Evolutionary conservation across 768 basidiomycete genomes (phyloP).

Genomic region (Leccinum boreale): DNA sequence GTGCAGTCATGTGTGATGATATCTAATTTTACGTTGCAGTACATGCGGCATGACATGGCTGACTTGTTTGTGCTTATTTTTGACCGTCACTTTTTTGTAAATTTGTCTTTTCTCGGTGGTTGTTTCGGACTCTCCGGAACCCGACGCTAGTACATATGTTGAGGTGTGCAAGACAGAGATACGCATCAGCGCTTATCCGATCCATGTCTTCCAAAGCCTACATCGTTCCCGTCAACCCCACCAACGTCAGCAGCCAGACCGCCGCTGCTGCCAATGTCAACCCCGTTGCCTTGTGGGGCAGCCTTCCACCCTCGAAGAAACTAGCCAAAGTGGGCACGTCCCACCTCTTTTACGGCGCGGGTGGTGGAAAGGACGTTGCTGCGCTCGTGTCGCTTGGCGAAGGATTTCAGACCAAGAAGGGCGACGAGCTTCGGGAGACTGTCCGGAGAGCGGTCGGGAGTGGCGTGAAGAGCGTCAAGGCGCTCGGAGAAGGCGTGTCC

Average conservation of each 20-base stretch:
- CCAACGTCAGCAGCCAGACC: slow-evolving; percentile 25
- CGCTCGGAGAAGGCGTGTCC: slow-evolving; percentile 55
- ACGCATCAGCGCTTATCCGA: slow-evolving; percentile 22
- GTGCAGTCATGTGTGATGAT: neutral
- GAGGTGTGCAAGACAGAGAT: slow-evolving; percentile 17
- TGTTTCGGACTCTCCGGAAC: slow-evolving; percentile 15
- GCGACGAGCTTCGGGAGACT: slow-evolving; percentile 53
- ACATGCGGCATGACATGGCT: neutral
- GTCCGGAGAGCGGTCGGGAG: slow-evolving; percentile 70
- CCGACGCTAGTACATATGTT: slow-evolving; percentile 25
- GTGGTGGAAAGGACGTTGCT: slow-evolving; percentile 41
- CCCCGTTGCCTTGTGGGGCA: slow-evolving; percentile 50
- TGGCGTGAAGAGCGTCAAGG: slow-evolving; percentile 67
- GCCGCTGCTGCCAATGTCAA: slow-evolving; percentile 37
- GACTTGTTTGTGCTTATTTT: neutral
- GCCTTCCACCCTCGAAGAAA: slow-evolving; percentile 46
- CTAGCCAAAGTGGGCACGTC: slow-evolving; percentile 60
- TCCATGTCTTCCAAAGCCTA: slow-evolving; percentile 55
- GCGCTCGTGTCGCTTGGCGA: slow-evolving; percentile 60
- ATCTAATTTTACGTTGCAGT: no score
- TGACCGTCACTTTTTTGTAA: neutral
- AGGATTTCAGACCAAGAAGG: slow-evolving; percentile 44
- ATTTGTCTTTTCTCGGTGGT: neutral
- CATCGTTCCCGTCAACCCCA: slow-evolving; percentile 57
- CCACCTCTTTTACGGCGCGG: slow-evolving; percentile 58